Evolutionary conservation across 768 basidiomycete genomes (phyloP).

Genomic region (Lactifluus pinguis): DNA sequence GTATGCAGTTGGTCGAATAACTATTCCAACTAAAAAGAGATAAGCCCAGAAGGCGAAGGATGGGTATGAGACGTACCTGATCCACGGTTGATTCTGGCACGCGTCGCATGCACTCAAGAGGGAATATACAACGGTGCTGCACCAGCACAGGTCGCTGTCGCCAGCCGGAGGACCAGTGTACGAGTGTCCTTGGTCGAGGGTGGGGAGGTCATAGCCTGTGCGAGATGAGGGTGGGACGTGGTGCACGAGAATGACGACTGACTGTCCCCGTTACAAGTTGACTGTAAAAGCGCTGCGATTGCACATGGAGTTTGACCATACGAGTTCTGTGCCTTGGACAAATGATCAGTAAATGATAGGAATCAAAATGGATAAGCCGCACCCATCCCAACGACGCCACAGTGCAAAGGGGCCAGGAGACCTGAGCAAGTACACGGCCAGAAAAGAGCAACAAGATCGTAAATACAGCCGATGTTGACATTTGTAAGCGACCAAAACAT

Average conservation of each 20-base stretch:
- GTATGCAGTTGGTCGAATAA: not conserved
- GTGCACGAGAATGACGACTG: not conserved
- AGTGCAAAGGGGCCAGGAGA: not conserved
- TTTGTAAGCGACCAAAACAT: too few species aligned
- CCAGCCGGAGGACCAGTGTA: too few species aligned
- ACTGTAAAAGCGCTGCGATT: not conserved
- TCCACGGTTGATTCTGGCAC: too few species aligned
- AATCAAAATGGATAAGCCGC: not conserved
- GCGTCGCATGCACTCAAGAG: conserved; percentile 9
- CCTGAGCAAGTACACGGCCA: not conserved
- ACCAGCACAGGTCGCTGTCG: conserved; percentile 1
- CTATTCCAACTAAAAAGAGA: not conserved
- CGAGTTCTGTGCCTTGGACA: not conserved
- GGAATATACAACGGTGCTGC: conserved; percentile 1
- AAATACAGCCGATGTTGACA: too few species aligned
- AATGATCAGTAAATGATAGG: not conserved
- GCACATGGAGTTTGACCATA: conserved; percentile 5
- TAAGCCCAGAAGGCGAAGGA: not conserved
- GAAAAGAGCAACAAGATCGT: too few species aligned
- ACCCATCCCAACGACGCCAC: not conserved
- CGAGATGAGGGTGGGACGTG: not conserved
- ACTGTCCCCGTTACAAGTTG: conserved; percentile 6
- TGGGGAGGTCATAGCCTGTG: not conserved
- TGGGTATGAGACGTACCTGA: not conserved
- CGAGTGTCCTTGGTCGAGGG: not conserved